A percentile compares a stretch with the other conserved stretches of the same genome.
phyloP scores from a whole-genome alignment of 768 basidiomycete species.

The Chiua virens region DNA sequence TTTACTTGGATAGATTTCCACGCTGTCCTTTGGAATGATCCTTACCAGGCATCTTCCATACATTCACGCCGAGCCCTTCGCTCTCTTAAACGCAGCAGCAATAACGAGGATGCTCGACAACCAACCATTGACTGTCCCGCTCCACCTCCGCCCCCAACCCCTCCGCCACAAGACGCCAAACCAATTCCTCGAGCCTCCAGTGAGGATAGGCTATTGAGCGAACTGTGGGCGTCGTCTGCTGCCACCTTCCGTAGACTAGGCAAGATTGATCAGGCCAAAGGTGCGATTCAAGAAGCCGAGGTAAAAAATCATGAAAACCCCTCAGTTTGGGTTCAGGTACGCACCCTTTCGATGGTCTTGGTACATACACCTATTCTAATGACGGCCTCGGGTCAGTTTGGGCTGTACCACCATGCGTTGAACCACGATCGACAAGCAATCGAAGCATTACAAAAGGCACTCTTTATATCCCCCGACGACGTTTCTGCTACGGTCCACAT shows the following conservation, averaged over 20 bases:
- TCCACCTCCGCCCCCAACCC: slow-evolving; percentile 31
- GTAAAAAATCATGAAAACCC: slow-evolving; percentile 82
- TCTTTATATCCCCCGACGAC: slow-evolving; percentile 83
- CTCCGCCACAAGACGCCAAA: slow-evolving; percentile 36
- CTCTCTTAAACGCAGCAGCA: slow-evolving; percentile 41
- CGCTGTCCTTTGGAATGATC: slow-evolving; percentile 56
- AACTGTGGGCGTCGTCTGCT: slow-evolving; percentile 92
- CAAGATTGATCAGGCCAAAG: slow-evolving; percentile 87
- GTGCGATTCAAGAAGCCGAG: slow-evolving; percentile 94
- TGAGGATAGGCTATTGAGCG: slow-evolving; percentile 69
- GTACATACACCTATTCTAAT: not conserved
- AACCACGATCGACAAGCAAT: slow-evolving; percentile 62
- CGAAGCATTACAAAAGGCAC: slow-evolving; percentile 80
- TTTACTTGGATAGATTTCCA: slow-evolving; percentile 58
- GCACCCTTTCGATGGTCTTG: slow-evolving; percentile 13
- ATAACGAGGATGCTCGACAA: slow-evolving; percentile 33
- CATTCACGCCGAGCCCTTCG: slow-evolving; percentile 70
- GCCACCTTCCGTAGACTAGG: slow-evolving; percentile 90
- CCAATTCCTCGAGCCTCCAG: slow-evolving; percentile 44
- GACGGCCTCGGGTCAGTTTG: slow-evolving; percentile 50
- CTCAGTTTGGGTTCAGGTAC: slow-evolving; percentile 92
- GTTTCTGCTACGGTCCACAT: slow-evolving; percentile 78
- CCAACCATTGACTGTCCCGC: slow-evolving; percentile 37
- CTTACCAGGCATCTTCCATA: slow-evolving; percentile 78
- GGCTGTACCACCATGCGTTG: slow-evolving; percentile 66